Evolutionary conservation across 1,284 basidiomycete genomes (phyloP).

Genomic region (Grifola frondosa): DNA sequence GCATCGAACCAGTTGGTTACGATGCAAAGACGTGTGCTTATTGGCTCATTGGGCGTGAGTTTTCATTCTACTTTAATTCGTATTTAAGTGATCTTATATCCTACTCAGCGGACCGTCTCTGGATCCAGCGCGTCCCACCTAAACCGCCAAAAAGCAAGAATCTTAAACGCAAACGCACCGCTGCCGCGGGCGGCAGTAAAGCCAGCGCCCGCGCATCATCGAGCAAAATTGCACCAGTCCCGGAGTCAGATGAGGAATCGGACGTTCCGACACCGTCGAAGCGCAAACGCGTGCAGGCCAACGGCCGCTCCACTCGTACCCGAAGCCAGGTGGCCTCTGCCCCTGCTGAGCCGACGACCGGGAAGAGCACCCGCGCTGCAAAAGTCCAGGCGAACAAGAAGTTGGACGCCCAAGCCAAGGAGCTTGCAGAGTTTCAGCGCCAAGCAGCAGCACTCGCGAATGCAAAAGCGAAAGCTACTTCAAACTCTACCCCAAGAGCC

Average conservation of each 20-base stretch:
- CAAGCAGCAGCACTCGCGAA: constrained; percentile 37
- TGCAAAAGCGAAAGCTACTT: constrained; percentile 5
- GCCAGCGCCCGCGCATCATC: constrained; percentile 13
- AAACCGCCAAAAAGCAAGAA: constrained; percentile 43
- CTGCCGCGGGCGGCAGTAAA: constrained; percentile 18
- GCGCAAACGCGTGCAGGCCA: constrained; percentile 23
- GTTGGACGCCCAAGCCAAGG: constrained; percentile 66
- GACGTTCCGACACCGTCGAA: constrained; percentile 27
- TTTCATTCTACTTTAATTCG: neutral
- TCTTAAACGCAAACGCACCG: constrained; percentile 56
- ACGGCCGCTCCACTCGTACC: constrained; percentile 18
- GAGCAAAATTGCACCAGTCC: constrained; percentile 13
- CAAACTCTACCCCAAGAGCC: constrained; percentile 16
- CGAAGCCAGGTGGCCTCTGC: constrained; percentile 25
- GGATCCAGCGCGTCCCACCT: constrained; percentile 77
- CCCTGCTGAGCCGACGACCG: constrained; percentile 26
- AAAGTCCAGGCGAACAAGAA: constrained; percentile 70
- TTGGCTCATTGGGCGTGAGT: constrained; percentile 81
- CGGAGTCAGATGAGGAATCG: constrained; percentile 18
- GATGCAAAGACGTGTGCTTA: constrained; percentile 82
- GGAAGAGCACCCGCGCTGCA: constrained; percentile 54
- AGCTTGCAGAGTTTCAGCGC: constrained; percentile 60
- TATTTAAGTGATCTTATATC: constrained; percentile 1
- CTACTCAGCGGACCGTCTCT: constrained; percentile 70
- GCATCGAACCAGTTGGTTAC: constrained; percentile 85